Percentiles rank a stretch among this genome's conserved stretches.
phyloP scores from a whole-genome alignment of 345 rosid species.

The Hibiscus trionum region DNA sequence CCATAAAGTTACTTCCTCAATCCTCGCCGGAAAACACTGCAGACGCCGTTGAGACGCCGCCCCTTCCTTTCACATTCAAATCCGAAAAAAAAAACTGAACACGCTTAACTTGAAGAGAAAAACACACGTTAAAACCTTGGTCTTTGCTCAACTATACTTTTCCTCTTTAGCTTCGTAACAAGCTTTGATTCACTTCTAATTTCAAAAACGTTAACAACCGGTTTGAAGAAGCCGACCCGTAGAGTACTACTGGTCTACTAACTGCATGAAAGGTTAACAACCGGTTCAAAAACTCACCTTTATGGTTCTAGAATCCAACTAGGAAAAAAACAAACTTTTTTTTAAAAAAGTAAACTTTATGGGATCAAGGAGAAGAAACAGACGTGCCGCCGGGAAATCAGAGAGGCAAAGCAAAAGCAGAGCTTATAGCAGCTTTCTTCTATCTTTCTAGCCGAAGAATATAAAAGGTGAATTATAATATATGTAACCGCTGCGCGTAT shows the following conservation, averaged over 20 bases:
- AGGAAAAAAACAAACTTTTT: not conserved
- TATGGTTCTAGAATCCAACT: not conserved
- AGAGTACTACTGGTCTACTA: too few species aligned
- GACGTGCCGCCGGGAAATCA: conserved; percentile 39
- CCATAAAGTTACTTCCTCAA: conserved; percentile 2
- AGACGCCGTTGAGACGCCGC: not conserved
- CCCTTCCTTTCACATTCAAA: not conserved
- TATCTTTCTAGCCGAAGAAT: conserved; percentile 10
- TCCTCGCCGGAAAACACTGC: not conserved
- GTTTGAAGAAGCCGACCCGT: not conserved
- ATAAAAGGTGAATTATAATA: not conserved
- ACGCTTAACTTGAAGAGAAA: not conserved
- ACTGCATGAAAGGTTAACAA: not conserved
- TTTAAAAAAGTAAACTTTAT: not conserved
- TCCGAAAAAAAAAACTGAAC: not conserved
- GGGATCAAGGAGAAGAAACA: conserved; percentile 36
- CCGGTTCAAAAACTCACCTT: conserved; percentile 1
- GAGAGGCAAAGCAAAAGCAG: conserved; percentile 29
- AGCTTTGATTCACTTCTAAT: not conserved
- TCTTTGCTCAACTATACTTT: not conserved
- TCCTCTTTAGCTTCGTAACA: not conserved
- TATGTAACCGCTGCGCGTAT: too few species aligned
- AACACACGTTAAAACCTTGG: not conserved
- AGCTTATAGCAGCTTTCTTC: conserved; percentile 34
- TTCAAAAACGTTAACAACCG: not conserved